Base-by-base conservation (phyloP, 805 yeast genomes). In the Lipomyces yamadae region DNA sequence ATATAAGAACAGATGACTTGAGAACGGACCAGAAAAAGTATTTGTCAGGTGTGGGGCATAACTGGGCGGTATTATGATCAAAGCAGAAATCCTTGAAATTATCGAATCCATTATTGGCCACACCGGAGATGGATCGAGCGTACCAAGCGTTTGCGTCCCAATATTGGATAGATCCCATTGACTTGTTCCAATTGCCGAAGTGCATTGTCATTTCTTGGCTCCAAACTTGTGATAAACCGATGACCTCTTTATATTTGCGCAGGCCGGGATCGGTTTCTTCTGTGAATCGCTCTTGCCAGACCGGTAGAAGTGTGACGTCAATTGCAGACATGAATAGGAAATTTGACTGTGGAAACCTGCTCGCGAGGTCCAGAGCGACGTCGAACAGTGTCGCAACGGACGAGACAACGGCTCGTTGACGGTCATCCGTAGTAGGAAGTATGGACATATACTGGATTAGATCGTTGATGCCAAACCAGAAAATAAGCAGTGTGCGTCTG, bases 391-490 rank as follows among this genome's bases (percentile, higher is more conserved):
- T 42, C 13, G 60, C 58, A 33, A 68, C 64, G 7, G 71, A 68
- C 30, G 29, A n/a, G 11, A 35, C 18, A n/a, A 68, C 68, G 6
- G 71, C 71, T 1, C 48, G 32, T 11, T 18, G 13, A 32, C 71
- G 58, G 37, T 45, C 60, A n/a, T 33, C 52, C 7, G 61, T n/a
- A 10, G 45, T 32, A 11, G 58, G 50, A 6, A 67, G 56, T 32
- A 50, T 18, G 29, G 63, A 32, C 10, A 57, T 60, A 45, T 69
- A 63, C 37, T 68, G 67, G 30, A 67, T 55, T 15, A 68, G 18
- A 52, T 68, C 71, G 39, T 68, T 68, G 48, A 68, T 68, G 30
- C 70, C 70, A 30, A 67, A 68, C 55, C 45, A 68, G 45, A 64
- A 67, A 2, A 63, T 42, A 34, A 63, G 63, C 15, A 68, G 55